A percentile compares a stretch with the other conserved stretches of the same genome.
Conservation (phyloP, 768 basidiomycete genomes). For the Macrolepiota dolichaula region DNA sequence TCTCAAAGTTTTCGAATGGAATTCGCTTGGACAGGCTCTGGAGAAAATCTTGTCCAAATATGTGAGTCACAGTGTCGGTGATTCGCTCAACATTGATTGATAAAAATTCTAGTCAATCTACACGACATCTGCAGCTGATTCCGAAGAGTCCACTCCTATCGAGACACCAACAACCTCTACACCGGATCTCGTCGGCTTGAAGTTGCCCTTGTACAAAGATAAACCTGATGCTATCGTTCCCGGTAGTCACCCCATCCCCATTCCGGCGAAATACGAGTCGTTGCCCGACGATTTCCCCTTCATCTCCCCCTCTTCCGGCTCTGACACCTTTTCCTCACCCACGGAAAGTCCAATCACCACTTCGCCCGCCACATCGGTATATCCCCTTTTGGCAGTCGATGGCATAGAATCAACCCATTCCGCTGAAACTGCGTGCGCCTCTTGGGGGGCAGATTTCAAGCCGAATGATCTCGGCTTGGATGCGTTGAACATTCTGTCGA, state of each 20-base stretch:
- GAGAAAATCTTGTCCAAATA: slow-evolving; percentile 86
- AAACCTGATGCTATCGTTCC: not conserved
- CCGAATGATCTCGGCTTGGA: slow-evolving; percentile 17
- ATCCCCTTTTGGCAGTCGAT: slow-evolving; percentile 18
- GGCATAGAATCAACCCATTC: slow-evolving; percentile 5
- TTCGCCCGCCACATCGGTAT: slow-evolving; percentile 22
- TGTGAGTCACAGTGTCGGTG: slow-evolving; percentile 39
- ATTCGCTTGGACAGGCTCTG: slow-evolving; percentile 62
- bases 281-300: slow-evolving; percentile 22
- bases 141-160: slow-evolving; percentile 30
- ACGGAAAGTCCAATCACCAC: slow-evolving; percentile 25
- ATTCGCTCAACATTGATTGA: slow-evolving; percentile 1
- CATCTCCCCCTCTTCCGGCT: slow-evolving; percentile 21
- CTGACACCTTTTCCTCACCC: slow-evolving; percentile 30
- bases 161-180: slow-evolving; percentile 23
- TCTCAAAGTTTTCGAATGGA: slow-evolving; percentile 84
- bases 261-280: slow-evolving; percentile 24
- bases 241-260: slow-evolving; percentile 1
- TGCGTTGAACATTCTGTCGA: slow-evolving; percentile 17
- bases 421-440: slow-evolving; percentile 11
- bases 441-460: slow-evolving; percentile 16
- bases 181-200: slow-evolving; percentile 24
- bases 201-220: slow-evolving; percentile 23
- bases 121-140: slow-evolving; percentile 29
- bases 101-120: slow-evolving; percentile 40